phyloP scores from a whole-genome alignment of 805 yeast genomes.

The Kazachstania kunashirensis region DNA sequence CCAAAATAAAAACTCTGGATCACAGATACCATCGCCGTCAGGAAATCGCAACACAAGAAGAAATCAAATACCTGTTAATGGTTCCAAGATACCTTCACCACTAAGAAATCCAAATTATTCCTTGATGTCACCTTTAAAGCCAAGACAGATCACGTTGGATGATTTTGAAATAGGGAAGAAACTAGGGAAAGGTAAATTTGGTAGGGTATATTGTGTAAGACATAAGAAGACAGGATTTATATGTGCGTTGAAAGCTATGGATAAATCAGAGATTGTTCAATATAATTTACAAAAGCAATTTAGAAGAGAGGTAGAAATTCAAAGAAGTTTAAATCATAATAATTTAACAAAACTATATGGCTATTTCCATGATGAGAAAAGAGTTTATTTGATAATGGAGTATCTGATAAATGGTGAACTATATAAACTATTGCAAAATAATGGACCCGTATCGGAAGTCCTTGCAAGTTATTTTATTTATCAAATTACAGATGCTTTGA shows the following conservation, averaged over 20 bases:
- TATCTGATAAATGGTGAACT: slow-evolving; percentile 81
- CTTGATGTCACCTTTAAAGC: slow-evolving; percentile 1
- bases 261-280: slow-evolving; percentile 63
- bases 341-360: slow-evolving; percentile 76
- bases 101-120: not conserved
- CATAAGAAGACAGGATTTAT: slow-evolving; percentile 68
- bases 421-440: slow-evolving; percentile 58
- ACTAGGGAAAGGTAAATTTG: slow-evolving; percentile 89
- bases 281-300: slow-evolving; percentile 77
- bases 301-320: slow-evolving; percentile 86
- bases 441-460: slow-evolving; percentile 60
- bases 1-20: not conserved
- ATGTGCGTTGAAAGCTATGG: slow-evolving; percentile 89
- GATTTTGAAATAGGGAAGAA: slow-evolving; percentile 84
- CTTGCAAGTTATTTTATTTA: slow-evolving; percentile 69
- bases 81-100: slow-evolving; percentile 9
- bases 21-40: slow-evolving; percentile 3
- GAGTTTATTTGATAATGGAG: slow-evolving; percentile 79
- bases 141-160: slow-evolving; percentile 13
- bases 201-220: slow-evolving; percentile 80
- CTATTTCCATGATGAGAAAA: slow-evolving; percentile 69
- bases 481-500: slow-evolving; percentile 75
- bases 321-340: slow-evolving; percentile 66
- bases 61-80: not conserved
- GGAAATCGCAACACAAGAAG: not conserved